Evolutionary conservation across 2,329 filamentous ascomycete species (phyloP), one percentile per base, ranked within the genome.

Genomic region (Fusarium abutilonis): DNA sequence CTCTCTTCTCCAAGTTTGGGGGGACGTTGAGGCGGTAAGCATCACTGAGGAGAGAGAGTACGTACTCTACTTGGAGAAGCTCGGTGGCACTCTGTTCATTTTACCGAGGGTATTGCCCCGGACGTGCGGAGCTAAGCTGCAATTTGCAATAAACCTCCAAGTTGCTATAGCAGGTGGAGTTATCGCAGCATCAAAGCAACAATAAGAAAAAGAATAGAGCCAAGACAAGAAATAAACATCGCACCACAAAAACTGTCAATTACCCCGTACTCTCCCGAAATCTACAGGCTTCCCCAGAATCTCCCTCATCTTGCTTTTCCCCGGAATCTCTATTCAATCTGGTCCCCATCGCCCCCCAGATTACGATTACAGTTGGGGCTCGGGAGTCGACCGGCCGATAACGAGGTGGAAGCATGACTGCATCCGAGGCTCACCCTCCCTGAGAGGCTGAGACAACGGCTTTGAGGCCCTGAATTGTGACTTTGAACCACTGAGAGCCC

Each of bases 241-340:
- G 28, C 15, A 48, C 36, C 23, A 52, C 38, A 51, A 57, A 29
- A 29, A 10, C 9, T 10, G 11, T 29, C 9, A 13, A 29, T 29
- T 31, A 49, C 45, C 47, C 56, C 56, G 48, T 55, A 50, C 23
- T 50, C 34, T 38, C 26, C 52, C 34, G 29, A 21, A 29, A 39
- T 36, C 15, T 44, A 10, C 45, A 63, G 61, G 61, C 61, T 65
- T 64, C 62, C 62, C 62, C 62, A 51, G 59, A 63, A 60, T 61
- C 58, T 55, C 23, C 23, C 23, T 26, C 23, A 59, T 60, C 42
- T 43, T 40, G n/a, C 32, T 59, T 55, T 29, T 60, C 58, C 58
- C 58, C 58, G 44, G 60, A 63, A 64, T 65, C 62, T 59, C 40
- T 17, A 15, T 19, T 42, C 10, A 52, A 47, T 56, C 45, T 50